Evolutionary conservation across 352 stramenopile species (phyloP), one percentile per base, ranked within the genome.

Genomic region (Pythium monospermum): DNA sequence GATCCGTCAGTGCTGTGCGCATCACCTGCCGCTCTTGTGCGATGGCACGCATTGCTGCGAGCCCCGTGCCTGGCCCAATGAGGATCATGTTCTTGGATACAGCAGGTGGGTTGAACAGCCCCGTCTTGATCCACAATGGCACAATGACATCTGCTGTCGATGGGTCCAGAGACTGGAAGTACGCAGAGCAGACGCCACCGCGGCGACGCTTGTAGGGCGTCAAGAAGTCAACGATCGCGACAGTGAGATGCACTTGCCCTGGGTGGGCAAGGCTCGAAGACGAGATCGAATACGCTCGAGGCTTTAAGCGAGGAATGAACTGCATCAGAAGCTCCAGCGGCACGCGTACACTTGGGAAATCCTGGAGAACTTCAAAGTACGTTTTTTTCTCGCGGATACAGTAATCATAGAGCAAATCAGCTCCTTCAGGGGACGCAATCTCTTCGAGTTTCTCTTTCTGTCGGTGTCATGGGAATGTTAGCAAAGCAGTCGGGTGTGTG

Each of bases 341-440:
- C 15, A 91, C 61, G 0, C 65, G 54, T 11, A 85, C 75, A 26
- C 81, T 95, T 0, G 73, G 68, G 37, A 98, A 97, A 49, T 97
- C 89, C 10, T 62, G 44, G 11, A 98, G 61, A 10, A 85, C 80
- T 37, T 98, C 92, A 12, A 73, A 71, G 53, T 96, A 95, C 27
- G 80, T 96, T 51, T 95, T 89, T 52, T 92, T 91, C 56, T 97
- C 91, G 22, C 84, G 81, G 32, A 94, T 91, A 68, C 85, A 95
- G 63, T 97, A 98, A 57, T 96, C 83, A 56, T 96, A 89, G n/a
- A 96, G 80, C 27, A 98, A 61, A 47, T 98, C 92, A 0, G 83
- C 85, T 27, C 92, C 92, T 32, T 88, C 83, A 1, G 86, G 72
- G 12, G 84, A 96, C 6, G 78, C 68, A 6, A 98, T 64, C 53